Base-by-base conservation (phyloP, 805 yeast genomes). In the Ogataea nonfermentans region DNA sequence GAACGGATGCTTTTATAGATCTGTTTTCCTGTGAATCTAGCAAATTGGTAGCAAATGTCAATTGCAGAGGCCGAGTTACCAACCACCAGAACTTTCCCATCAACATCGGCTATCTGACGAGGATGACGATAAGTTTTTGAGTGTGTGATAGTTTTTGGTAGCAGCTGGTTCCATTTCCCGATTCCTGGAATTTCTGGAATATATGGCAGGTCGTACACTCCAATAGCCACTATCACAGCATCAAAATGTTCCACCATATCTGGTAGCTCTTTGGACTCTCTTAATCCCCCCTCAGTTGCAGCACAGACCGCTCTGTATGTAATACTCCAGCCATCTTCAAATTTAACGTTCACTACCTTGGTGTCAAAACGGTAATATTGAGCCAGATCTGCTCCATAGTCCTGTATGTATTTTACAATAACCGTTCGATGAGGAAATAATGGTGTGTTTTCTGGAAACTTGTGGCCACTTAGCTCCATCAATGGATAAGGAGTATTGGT, bases 31-130 rank as follows among this genome's bases (percentile, higher is more conserved):
- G 74, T 62, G 3, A 43, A 53, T 2, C 66, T 63, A 1, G 79
- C 74, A 13, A 81, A 53, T 54, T 84, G 90, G 41, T 70, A 72
- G 2, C 87, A 75, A 29, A 84, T 66, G 52, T 86, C 95, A 10
- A 77, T 71, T 10, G 88, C 95, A 26, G 86, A 78, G 2, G 90
- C 81, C 4, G 81, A 78, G 49, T 79, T 81, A 0, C 95, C 95
- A n/a, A 86, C 76, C 6, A 85, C 71, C 30, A 86, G 58, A 11
- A 81, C 77, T 9, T 51, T 37, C n/a, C 62, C 57, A 23, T 61
- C 68, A 30, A 66, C 59, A 16, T 65, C 60, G 6, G 54, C 50
- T 44, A 55, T 70, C 52, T 65, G 67, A 1, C 65, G 66, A 0
- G 79, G 71, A 13, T 58, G 58, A 40, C 79, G 70, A 53, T 69